Evolutionary conservation across 2,329 filamentous ascomycete genomes (phyloP).

Genomic region (Laburnicola sp.): DNA sequence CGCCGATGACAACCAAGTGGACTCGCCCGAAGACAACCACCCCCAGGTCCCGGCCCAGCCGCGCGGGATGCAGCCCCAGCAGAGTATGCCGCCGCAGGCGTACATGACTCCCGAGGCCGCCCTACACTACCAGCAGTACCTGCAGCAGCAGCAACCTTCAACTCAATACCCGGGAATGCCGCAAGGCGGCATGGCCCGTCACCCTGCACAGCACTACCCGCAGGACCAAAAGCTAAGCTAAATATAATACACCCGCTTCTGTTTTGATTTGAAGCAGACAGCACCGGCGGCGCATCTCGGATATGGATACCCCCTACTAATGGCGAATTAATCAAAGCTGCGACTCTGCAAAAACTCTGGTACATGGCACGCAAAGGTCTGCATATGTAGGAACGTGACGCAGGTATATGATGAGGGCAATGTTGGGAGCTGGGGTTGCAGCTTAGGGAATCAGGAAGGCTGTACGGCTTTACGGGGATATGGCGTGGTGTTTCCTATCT

Average conservation of each 20-base stretch:
- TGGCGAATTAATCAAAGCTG: slow-evolving; percentile 43
- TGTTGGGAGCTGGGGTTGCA: slow-evolving; percentile 35
- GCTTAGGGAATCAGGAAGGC: slow-evolving; percentile 25
- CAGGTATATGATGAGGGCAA: slow-evolving; percentile 36
- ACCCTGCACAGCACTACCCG: slow-evolving; percentile 68
- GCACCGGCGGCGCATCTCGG: slow-evolving; percentile 39
- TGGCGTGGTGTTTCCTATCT: slow-evolving; percentile 37
- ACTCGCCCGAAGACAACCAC: slow-evolving; percentile 89
- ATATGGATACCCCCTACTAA: slow-evolving; percentile 46
- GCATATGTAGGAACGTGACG: slow-evolving; percentile 17
- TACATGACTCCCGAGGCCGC: slow-evolving; percentile 69
- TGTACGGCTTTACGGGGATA: slow-evolving; percentile 43
- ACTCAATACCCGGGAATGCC: slow-evolving; percentile 76
- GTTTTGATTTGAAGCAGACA: slow-evolving; percentile 32
- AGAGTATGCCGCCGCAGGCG: slow-evolving; percentile 65
- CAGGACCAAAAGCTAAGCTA: slow-evolving; percentile 56
- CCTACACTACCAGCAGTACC: slow-evolving; percentile 83
- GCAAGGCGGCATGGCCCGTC: slow-evolving; percentile 70
- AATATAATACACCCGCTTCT: slow-evolving; percentile 30
- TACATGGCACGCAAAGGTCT: slow-evolving; percentile 30
- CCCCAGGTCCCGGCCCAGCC: slow-evolving; percentile 77
- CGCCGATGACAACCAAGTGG: slow-evolving; percentile 62
- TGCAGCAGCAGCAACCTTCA: slow-evolving; percentile 64
- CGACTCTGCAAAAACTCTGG: slow-evolving; percentile 28
- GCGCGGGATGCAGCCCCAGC: slow-evolving; percentile 63